Evolutionary conservation across 2,329 filamentous ascomycete species (phyloP).

Genomic region (Didymella keratinophila): DNA sequence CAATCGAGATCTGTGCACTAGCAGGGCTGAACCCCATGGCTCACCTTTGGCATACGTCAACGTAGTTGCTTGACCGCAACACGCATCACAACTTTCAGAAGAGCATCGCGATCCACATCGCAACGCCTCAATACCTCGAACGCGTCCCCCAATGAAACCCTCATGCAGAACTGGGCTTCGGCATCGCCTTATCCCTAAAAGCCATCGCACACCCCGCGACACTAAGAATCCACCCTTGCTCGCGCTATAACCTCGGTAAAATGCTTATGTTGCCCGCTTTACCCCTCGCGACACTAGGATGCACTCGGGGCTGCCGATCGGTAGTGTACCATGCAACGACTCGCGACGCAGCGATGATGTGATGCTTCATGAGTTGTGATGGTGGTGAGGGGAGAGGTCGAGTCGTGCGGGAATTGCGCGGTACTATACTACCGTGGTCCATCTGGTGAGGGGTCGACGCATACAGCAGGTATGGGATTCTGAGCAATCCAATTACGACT

Average conservation of each 20-base stretch:
- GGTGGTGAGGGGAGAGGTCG: background rate
- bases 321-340: conserved; percentile 15
- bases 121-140: background rate
- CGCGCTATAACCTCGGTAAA: conserved; percentile 8
- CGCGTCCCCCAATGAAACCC: background rate
- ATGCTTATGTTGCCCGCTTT: conserved; percentile 2
- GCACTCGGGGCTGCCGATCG: conserved; percentile 19
- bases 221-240: background rate
- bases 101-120: background rate
- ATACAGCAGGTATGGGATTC: background rate
- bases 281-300: background rate
- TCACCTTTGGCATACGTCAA: background rate
- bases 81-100: background rate
- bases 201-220: conserved; percentile 21
- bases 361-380: background rate
- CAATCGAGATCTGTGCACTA: conserved; percentile 11
- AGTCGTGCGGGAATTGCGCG: background rate
- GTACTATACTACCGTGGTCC: background rate
- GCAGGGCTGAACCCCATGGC: conserved; percentile 4
- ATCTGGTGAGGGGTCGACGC: background rate
- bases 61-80: conserved; percentile 1
- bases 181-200: conserved; percentile 18
- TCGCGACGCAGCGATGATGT: conserved; percentile 4
- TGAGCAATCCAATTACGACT: background rate
- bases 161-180: background rate